Evolutionary conservation across 1,284 basidiomycete species (phyloP).

Genomic region (Papiliotrema fonsecae): DNA sequence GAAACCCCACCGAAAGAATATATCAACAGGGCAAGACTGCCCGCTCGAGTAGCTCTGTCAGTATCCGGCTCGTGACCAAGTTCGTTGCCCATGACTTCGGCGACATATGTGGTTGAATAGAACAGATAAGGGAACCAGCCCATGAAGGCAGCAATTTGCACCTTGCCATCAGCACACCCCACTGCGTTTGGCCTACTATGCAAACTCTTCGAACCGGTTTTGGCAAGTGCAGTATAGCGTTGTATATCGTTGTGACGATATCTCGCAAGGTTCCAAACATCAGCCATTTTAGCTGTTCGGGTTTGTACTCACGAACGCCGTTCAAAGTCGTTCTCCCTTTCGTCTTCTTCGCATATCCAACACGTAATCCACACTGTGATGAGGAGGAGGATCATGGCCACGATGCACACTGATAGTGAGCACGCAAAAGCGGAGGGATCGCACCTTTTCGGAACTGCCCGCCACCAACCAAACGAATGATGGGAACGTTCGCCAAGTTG

Average conservation of each 20-base stretch:
- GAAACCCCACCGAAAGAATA: conserved; percentile 70
- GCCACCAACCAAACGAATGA: conserved; percentile 78
- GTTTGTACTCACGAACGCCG: conserved; percentile 31
- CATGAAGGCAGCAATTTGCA: conserved; percentile 51
- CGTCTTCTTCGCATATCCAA: conserved; percentile 70
- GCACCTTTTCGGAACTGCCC: conserved; percentile 80
- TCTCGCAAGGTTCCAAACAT: conserved; percentile 51
- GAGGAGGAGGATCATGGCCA: conserved; percentile 74
- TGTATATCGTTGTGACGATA: conserved; percentile 68
- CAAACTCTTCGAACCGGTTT: conserved; percentile 80
- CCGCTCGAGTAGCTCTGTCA: conserved; percentile 75
- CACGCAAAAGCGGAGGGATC: neutral
- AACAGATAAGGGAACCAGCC: conserved; percentile 89
- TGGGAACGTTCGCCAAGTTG: conserved; percentile 68
- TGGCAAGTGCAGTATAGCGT: conserved; percentile 68
- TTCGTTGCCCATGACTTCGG: conserved; percentile 82
- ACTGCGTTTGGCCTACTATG: conserved; percentile 54
- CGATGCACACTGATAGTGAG: conserved; percentile 62
- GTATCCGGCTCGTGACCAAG: conserved; percentile 64
- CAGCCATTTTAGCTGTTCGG: conserved; percentile 5
- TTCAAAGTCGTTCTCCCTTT: conserved; percentile 51
- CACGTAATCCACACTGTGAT: conserved; percentile 84
- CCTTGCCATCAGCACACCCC: conserved; percentile 12
- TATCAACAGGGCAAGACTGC: conserved; percentile 82
- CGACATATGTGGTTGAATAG: conserved; percentile 89